Conservation (phyloP, 2,329 filamentous ascomycete genomes). For the Clathrospora elynae region DNA sequence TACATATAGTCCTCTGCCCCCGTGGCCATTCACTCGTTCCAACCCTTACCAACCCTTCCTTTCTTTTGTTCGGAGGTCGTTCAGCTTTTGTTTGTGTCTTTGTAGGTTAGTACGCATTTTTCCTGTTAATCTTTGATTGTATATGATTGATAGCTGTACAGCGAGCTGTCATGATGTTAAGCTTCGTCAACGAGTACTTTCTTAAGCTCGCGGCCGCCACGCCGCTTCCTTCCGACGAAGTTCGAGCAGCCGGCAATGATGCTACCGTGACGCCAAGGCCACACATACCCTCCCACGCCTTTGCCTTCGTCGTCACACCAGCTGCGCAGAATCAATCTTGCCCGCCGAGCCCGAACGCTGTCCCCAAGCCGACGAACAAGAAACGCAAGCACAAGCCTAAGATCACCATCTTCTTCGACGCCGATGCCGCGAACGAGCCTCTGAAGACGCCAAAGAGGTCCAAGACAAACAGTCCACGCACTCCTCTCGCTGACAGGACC, state of each 20-base stretch:
- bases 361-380: conserved; percentile 8
- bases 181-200: conserved; percentile 7
- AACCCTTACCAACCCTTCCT: background rate
- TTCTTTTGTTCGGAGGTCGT: conserved; percentile 1
- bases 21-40: conserved; percentile 1
- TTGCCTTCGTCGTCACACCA: no score
- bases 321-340: no score
- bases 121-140: conserved; percentile 1
- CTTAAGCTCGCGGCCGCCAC: conserved; percentile 10
- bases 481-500: conserved; percentile 11
- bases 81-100: background rate
- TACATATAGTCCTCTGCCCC: background rate
- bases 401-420: conserved; percentile 24
- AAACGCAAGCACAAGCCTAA: conserved; percentile 13
- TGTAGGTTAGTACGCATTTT: conserved; percentile 7
- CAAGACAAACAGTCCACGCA: conserved; percentile 9
- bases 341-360: background rate
- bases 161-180: conserved; percentile 9
- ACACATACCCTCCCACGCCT: background rate
- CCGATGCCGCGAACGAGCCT: background rate
- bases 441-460: conserved; percentile 10
- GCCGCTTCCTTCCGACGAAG: conserved; percentile 8
- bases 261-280: background rate
- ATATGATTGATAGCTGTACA: conserved; percentile 3
- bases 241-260: background rate